These are phyloP conservation scores for Stagonosporopsis tanaceti DNA, from an alignment of 2,329 filamentous ascomycete species.

Conservation along the genomic window DNA sequence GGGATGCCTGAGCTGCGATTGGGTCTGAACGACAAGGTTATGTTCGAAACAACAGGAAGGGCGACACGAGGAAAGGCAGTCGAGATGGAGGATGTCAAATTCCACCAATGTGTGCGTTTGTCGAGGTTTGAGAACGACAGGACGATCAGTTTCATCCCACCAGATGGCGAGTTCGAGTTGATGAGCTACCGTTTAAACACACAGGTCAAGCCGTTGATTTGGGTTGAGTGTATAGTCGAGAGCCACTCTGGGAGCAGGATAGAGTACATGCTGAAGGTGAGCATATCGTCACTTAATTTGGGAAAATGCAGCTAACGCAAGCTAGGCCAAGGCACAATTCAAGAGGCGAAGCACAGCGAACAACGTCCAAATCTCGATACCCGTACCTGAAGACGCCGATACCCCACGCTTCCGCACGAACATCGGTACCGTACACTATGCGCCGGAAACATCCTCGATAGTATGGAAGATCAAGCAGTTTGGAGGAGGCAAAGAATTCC, in stretches of 20 bases:
- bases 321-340: slow-evolving; percentile 88
- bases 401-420: slow-evolving; percentile 96
- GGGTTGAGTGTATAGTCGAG: slow-evolving; percentile 98
- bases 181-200: slow-evolving; percentile 99
- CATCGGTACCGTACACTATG: slow-evolving; percentile 96
- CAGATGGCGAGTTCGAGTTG: slow-evolving; percentile 97
- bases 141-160: slow-evolving; percentile 98
- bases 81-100: slow-evolving; percentile 99
- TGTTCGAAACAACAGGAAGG: slow-evolving; percentile 97
- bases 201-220: slow-evolving; percentile 97
- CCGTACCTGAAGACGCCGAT: slow-evolving; percentile 96
- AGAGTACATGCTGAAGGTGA: slow-evolving; percentile 95
- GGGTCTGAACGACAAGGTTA: slow-evolving; percentile 97
- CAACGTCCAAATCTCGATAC: slow-evolving; percentile 97
- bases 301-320: slow-evolving; percentile 16
- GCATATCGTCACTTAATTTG: background rate
- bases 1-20: slow-evolving; percentile 97
- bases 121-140: slow-evolving; percentile 98
- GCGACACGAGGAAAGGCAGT: slow-evolving; percentile 95
- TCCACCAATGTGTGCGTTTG: slow-evolving; percentile 96
- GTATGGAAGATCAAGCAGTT: slow-evolving; percentile 99
- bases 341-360: slow-evolving; percentile 97
- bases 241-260: slow-evolving; percentile 94
- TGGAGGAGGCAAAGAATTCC: slow-evolving; percentile 95
- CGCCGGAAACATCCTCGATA: slow-evolving; percentile 95